These are phyloP conservation scores for Prototheca cutis DNA, from an alignment of 163 green algal species.

Conservation along the genomic window DNA sequence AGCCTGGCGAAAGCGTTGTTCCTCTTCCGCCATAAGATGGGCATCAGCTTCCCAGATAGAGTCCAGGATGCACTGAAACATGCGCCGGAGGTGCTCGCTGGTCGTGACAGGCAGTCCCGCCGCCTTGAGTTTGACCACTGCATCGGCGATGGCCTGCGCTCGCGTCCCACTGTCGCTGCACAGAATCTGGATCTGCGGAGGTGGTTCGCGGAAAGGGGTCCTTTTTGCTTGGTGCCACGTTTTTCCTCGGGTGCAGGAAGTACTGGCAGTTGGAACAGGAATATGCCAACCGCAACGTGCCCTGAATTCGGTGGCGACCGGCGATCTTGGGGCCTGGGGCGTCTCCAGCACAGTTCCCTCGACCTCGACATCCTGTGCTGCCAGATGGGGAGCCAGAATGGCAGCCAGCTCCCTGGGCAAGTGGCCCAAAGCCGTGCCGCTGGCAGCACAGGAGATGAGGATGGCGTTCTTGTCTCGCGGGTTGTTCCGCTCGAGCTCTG, in stretches of 20 bases:
- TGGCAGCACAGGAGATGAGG: constrained; percentile 9
- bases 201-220: background rate
- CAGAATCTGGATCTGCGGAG: background rate
- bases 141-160: background rate
- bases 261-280: too few relatives aligned
- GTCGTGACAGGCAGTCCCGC: too few relatives aligned
- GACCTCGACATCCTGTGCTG: constrained; percentile 16
- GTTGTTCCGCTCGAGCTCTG: background rate
- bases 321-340: background rate
- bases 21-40: background rate
- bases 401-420: constrained; percentile 41
- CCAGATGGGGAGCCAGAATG: constrained; percentile 40
- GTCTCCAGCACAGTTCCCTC: constrained; percentile 23
- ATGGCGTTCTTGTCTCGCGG: constrained; percentile 18
- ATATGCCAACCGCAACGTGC: too few relatives aligned
- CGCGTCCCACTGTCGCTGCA: background rate
- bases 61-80: background rate
- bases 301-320: background rate
- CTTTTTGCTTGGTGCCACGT: background rate
- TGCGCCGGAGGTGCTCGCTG: background rate
- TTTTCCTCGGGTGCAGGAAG: background rate
- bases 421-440: constrained; percentile 22
- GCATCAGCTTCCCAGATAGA: background rate
- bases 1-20: background rate
- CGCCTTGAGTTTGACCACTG: background rate